These are phyloP conservation scores for Claviceps maximensis DNA, from an alignment of 2,329 filamentous ascomycete genomes.

Conservation along the genomic window DNA sequence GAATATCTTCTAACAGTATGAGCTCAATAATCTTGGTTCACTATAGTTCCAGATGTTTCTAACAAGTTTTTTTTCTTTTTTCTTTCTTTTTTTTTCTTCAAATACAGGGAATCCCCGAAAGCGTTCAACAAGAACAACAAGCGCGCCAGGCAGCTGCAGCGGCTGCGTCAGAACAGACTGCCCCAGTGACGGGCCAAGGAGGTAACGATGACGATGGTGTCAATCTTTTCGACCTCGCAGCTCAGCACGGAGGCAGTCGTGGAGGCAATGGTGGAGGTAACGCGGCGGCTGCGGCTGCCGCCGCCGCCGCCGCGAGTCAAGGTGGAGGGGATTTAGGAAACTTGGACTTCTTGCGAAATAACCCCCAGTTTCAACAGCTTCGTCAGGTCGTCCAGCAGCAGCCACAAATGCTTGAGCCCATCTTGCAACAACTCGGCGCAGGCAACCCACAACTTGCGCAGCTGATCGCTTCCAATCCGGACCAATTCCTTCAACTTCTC, in stretches of 20 bases:
- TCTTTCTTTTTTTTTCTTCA: background rate
- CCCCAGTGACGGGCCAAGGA: slow-evolving; percentile 20
- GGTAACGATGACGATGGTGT: slow-evolving; percentile 54
- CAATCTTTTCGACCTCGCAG: slow-evolving; percentile 88
- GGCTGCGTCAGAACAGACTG: slow-evolving; percentile 19
- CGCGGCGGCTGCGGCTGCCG: slow-evolving; percentile 31
- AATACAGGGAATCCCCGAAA: slow-evolving; percentile 75
- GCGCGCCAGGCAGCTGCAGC: slow-evolving; percentile 30
- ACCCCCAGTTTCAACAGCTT: slow-evolving; percentile 95
- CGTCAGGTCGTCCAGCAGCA: slow-evolving; percentile 95
- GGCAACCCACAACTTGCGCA: slow-evolving; percentile 91
- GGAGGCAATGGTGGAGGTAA: slow-evolving; percentile 28
- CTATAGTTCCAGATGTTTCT: background rate
- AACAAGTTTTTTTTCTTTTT: background rate
- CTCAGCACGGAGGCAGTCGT: slow-evolving; percentile 47
- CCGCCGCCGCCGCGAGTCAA: slow-evolving; percentile 36
- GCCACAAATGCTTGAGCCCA: slow-evolving; percentile 96
- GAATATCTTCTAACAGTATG: slow-evolving; percentile 79
- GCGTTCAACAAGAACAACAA: slow-evolving; percentile 58
- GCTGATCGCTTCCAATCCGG: slow-evolving; percentile 81
- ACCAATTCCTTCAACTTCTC: slow-evolving; percentile 82
- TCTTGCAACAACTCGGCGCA: slow-evolving; percentile 86
- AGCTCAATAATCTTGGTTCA: slow-evolving; percentile 20
- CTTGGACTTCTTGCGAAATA: slow-evolving; percentile 86
- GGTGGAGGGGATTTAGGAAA: slow-evolving; percentile 51